Evolutionary conservation across 768 basidiomycete species (phyloP), one percentile per base, ranked within the genome.

Genomic region (Phallus indusiatus): DNA sequence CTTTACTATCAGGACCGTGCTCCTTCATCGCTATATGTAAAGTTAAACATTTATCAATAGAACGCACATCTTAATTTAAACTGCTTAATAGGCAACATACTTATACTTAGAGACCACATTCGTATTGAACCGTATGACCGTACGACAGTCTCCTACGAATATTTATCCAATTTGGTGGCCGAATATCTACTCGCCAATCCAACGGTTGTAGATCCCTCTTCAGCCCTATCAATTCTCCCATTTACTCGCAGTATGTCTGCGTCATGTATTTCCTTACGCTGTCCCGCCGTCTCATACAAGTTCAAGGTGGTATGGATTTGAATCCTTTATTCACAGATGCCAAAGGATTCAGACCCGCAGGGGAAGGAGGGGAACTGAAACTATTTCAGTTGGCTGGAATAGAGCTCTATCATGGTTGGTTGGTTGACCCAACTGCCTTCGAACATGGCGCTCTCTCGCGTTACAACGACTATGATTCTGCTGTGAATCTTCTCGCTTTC

Each of bases 21-120:
- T 92, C 90, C 0, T 88, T 94, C 63, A 90, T 94, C 65, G 92
- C 91, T 24, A 88, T 93, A 60, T 93, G 90, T 89, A 66, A 64
- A 80, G 68, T 24, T 53, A 20, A n/a, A 52, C 17, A 54, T 6
- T 54, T 5, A 35, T 18, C 47, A 33, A 42, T 42, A 8, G 16
- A 1, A 47, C 9, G 12, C 58, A 4, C 9, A 6, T 11, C 17
- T n/a, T 4, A 12, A n/a, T 34, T 24, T 22, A 35, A 36, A 2
- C 12, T 14, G 18, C 24, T 18, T 20, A 28, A 12, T 67, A 88
- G 90, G 90, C 72, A 96, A 96, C 68, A 89, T 94, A 54, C 79
- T 95, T 33, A 84, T 95, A 61, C 76, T 96, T 1, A 82, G 92
- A n/a, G 86, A 84, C 54, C 78, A 88, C 64, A 90, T 95, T 62